These are phyloP conservation scores for Maudiozyma saulgeensis DNA, from an alignment of 805 yeast species.

Conservation along the genomic window DNA sequence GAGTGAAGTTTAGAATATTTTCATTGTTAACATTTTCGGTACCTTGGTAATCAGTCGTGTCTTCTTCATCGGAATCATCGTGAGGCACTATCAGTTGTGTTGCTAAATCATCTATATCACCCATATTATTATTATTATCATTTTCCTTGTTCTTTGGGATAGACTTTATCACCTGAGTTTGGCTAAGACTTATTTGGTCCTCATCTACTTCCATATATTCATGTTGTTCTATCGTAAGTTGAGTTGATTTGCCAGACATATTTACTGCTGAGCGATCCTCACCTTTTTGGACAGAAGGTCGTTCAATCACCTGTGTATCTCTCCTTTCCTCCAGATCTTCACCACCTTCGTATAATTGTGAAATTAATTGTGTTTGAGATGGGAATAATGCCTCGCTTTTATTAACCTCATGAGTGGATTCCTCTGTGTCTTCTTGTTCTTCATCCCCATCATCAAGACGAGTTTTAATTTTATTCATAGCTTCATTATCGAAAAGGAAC, in stretches of 20 bases:
- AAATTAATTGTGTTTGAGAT: conserved; percentile 9
- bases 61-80: too few species aligned
- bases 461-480: conserved; percentile 15
- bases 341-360: conserved; percentile 21
- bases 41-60: too few species aligned
- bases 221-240: too few species aligned
- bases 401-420: background rate
- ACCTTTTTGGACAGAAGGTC: background rate
- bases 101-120: too few species aligned
- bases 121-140: too few species aligned
- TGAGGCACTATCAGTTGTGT: too few species aligned
- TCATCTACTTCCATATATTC: too few species aligned
- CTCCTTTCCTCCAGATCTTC: conserved; percentile 6
- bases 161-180: too few species aligned
- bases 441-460: conserved; percentile 11
- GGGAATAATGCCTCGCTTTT: background rate
- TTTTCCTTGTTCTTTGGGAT: too few species aligned
- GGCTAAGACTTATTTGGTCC: too few species aligned
- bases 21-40: background rate
- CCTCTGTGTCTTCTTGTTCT: background rate
- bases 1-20: background rate
- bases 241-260: background rate
- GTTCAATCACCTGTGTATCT: background rate
- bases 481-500: conserved; percentile 18
- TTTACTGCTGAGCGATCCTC: background rate